Percentiles rank a stretch among this genome's conserved stretches.
Evolutionary conservation across 192 early-diverging fungal species (phyloP).

Genomic region (Linnemannia exigua): DNA sequence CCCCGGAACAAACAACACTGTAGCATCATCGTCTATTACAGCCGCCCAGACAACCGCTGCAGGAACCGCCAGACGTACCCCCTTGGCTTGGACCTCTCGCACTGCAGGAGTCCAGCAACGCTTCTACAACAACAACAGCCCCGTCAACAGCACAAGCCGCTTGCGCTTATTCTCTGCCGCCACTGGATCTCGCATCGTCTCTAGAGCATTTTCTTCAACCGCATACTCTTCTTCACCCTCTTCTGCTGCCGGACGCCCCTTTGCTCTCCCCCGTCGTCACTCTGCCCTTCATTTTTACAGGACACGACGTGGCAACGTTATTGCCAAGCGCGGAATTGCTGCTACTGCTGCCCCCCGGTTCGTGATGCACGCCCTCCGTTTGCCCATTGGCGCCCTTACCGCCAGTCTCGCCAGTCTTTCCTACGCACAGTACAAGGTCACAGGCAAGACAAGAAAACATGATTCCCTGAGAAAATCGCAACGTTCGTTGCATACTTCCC

Average conservation of each 20-base stretch:
- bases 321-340: conserved; percentile 45
- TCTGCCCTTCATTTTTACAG: conserved; percentile 45
- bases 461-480: neutral
- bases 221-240: neutral
- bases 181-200: conserved; percentile 38
- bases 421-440: conserved; percentile 73
- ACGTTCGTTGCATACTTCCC: neutral
- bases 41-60: neutral
- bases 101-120: conserved; percentile 15
- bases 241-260: conserved; percentile 1
- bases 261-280: conserved; percentile 45
- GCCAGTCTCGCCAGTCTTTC: conserved; percentile 71
- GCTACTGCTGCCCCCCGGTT: conserved; percentile 58
- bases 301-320: conserved; percentile 15
- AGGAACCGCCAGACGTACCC: neutral
- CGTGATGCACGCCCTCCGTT: conserved; percentile 61
- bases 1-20: neutral
- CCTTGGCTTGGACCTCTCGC: neutral
- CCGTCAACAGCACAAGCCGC: neutral
- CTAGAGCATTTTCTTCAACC: conserved; percentile 44
- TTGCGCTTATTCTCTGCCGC: conserved; percentile 14
- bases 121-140: conserved; percentile 3
- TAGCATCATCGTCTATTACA: neutral
- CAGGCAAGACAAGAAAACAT: conserved; percentile 62
- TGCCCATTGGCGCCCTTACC: conserved; percentile 71